These are phyloP conservation scores for Amanita jacksonii DNA, from an alignment of 768 basidiomycete species.

Conservation along the genomic window DNA sequence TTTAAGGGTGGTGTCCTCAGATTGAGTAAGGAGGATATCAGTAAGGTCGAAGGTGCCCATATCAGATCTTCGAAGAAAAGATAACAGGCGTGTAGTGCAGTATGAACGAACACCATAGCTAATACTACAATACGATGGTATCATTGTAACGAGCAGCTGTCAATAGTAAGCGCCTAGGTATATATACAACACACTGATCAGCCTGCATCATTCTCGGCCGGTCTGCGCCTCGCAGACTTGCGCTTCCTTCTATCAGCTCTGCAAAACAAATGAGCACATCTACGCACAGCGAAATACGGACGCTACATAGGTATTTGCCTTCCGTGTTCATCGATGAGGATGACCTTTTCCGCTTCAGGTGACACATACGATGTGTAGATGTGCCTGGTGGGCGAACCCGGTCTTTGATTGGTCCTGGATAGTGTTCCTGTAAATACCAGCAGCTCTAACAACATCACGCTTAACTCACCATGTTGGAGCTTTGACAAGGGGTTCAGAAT, in stretches of 20 bases:
- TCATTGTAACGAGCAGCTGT: neutral
- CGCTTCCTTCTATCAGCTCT: conserved; percentile 7
- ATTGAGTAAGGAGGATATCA: conserved; percentile 56
- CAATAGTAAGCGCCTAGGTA: neutral
- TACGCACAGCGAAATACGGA: neutral
- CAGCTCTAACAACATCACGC: neutral
- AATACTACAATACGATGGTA: neutral
- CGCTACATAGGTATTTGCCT: conserved; percentile 14
- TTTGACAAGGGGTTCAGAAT: neutral
- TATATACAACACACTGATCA: too few species aligned
- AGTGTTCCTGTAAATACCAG: neutral
- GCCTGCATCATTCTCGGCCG: too few species aligned
- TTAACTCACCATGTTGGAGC: conserved; percentile 3
- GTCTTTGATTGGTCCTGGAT: conserved; percentile 2
- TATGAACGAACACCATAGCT: neutral
- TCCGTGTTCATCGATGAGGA: conserved; percentile 14
- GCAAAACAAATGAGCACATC: neutral
- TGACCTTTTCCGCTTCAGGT: conserved; percentile 10
- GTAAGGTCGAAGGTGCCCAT: neutral
- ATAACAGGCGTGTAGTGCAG: neutral
- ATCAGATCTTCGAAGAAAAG: neutral
- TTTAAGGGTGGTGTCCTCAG: conserved; percentile 62
- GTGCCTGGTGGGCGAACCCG: conserved; percentile 5
- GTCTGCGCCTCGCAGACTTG: neutral
- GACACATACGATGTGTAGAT: conserved; percentile 7